Conservation (phyloP, 164 flowering plant species). For the Taxillus chinensis region DNA sequence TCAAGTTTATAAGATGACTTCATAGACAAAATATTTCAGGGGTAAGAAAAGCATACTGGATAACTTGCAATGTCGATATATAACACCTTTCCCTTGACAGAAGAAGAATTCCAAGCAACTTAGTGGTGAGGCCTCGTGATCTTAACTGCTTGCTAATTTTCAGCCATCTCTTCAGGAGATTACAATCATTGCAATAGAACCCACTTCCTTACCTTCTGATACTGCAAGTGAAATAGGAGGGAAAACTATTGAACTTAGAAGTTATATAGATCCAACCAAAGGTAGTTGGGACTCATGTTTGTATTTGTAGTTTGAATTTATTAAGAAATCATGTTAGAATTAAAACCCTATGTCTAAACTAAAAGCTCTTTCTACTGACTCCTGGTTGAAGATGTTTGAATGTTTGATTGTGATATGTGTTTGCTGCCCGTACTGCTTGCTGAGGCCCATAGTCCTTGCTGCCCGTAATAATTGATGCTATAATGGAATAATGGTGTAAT, state of each 20-base stretch:
- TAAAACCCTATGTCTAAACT: too few species aligned
- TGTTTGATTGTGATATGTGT: too few species aligned
- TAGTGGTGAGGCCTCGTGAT: constrained; percentile 5
- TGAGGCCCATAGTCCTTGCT: too few species aligned
- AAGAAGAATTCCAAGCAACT: background rate
- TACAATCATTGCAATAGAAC: constrained; percentile 84
- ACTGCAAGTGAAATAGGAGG: constrained; percentile 73
- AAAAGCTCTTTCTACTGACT: too few species aligned
- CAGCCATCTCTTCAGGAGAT: constrained; percentile 38
- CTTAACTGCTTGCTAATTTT: background rate
- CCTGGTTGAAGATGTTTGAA: too few species aligned
- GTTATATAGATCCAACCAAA: constrained; percentile 90
- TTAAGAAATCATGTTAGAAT: too few species aligned
- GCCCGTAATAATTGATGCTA: too few species aligned
- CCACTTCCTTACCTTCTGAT: constrained; percentile 47
- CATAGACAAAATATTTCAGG: constrained; percentile 27
- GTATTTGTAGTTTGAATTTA: background rate
- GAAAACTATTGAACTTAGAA: constrained; percentile 91
- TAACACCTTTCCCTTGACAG: constrained; percentile 1
- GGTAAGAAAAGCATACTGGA: constrained; percentile 77
- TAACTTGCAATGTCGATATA: constrained; percentile 59
- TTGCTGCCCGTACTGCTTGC: too few species aligned
- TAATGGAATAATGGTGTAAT: too few species aligned
- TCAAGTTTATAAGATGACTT: too few species aligned
- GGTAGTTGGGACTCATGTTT: constrained; percentile 26